These are phyloP conservation scores for Hepatocystis sp. DNA, from an alignment of 169 alveolate genomes.

Conservation along the genomic window DNA sequence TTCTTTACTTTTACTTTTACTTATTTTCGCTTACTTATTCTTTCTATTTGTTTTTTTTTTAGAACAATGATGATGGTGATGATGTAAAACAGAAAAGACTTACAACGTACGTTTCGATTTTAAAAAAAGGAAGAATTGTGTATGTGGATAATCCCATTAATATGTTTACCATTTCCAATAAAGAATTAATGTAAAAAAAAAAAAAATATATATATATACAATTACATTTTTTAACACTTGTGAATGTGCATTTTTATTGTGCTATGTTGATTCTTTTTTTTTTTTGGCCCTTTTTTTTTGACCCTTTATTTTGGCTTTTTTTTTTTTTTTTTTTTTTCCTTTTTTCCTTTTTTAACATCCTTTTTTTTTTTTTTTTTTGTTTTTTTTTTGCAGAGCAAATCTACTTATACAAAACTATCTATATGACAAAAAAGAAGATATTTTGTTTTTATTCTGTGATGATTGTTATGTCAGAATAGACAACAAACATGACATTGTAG, in stretches of 20 bases:
- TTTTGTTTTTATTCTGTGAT: conserved; percentile 29
- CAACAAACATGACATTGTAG: conserved; percentile 1
- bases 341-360: too few relatives aligned
- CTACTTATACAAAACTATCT: conserved; percentile 3
- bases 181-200: conserved; percentile 8
- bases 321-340: background rate
- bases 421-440: conserved; percentile 17
- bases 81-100: too few relatives aligned
- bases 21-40: too few relatives aligned
- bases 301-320: background rate
- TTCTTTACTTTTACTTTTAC: too few relatives aligned
- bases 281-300: too few relatives aligned
- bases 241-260: too few relatives aligned
- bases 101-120: conserved; percentile 13
- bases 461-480: conserved; percentile 11
- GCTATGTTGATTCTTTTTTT: too few relatives aligned
- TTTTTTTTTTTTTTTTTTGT: too few relatives aligned
- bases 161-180: background rate
- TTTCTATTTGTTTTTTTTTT: too few relatives aligned
- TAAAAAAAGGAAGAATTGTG: conserved; percentile 6
- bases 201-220: too few relatives aligned
- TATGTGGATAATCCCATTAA: background rate
- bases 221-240: too few relatives aligned
- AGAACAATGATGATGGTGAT: too few relatives aligned
- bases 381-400: conserved; percentile 11